A percentile compares a stretch with the other conserved stretches of the same genome.
These are phyloP conservation scores for Epichloe gansuensis DNA, from an alignment of 2,329 filamentous ascomycete genomes.

Conservation along the genomic window DNA sequence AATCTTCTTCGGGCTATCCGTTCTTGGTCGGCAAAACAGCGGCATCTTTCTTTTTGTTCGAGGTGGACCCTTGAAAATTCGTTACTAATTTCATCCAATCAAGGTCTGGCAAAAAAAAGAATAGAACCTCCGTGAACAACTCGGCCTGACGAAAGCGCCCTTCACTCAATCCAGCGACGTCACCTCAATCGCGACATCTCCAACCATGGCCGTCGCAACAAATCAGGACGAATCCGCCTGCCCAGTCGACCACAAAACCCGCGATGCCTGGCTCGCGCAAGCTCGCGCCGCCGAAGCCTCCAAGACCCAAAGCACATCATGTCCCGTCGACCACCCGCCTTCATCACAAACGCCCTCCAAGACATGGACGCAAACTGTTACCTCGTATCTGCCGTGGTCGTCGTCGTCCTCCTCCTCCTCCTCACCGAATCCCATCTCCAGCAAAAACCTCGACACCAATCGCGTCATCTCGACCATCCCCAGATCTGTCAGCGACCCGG, in stretches of 20 bases:
- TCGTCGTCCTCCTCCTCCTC: slow-evolving; percentile 18
- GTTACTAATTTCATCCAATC: no score
- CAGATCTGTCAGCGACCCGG: slow-evolving; percentile 35
- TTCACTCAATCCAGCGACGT: background rate
- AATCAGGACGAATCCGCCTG: slow-evolving; percentile 37
- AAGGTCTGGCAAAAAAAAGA: no score
- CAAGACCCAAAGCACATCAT: slow-evolving; percentile 17
- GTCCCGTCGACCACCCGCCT: slow-evolving; percentile 22
- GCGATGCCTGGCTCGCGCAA: slow-evolving; percentile 74
- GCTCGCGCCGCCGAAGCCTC: slow-evolving; percentile 39
- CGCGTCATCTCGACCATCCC: slow-evolving; percentile 75
- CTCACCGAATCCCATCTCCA: slow-evolving; percentile 9
- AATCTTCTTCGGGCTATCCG: no score
- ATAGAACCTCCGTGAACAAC: no score
- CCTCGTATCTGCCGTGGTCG: slow-evolving; percentile 30
- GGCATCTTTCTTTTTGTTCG: no score
- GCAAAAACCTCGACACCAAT: slow-evolving; percentile 43
- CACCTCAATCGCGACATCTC: background rate
- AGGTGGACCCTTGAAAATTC: no score
- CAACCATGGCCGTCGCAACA: slow-evolving; percentile 5
- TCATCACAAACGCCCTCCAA: slow-evolving; percentile 13
- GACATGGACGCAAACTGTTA: slow-evolving; percentile 32
- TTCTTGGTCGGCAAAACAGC: no score
- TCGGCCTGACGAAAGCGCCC: no score
- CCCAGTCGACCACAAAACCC: slow-evolving; percentile 82